A percentile compares a stretch with the other conserved stretches of the same genome.
These are phyloP conservation scores for Solanum hybrid DNA, from an alignment of 305 asterid genomes.

Conservation along the genomic window DNA sequence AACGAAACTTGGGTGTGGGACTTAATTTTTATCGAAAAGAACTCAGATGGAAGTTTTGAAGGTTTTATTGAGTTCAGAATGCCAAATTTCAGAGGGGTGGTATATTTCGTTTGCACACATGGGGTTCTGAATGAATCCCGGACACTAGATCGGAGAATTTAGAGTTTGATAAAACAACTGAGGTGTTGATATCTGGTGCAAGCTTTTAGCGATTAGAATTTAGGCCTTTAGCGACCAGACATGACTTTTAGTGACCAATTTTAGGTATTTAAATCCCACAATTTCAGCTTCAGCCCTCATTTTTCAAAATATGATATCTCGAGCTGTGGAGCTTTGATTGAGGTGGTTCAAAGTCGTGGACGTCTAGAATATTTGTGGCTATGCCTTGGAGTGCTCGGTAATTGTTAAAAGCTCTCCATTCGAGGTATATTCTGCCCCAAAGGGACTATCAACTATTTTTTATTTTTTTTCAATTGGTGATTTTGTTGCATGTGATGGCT, in stretches of 20 bases:
- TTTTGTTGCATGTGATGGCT: neutral
- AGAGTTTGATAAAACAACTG: neutral
- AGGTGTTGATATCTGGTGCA: neutral
- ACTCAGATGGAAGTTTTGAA: neutral
- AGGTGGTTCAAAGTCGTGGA: neutral
- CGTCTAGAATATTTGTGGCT: neutral
- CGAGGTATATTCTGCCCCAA: rapidly evolving
- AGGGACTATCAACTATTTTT: neutral
- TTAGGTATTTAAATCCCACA: too few relatives aligned
- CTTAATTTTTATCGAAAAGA: too few relatives aligned
- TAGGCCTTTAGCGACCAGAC: too few relatives aligned
- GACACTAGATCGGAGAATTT: neutral
- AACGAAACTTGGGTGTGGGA: neutral
- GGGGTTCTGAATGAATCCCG: neutral
- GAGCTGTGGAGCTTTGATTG: too few relatives aligned
- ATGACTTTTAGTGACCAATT: too few relatives aligned
- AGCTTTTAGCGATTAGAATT: neutral
- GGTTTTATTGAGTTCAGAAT: neutral
- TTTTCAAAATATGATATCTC: neutral
- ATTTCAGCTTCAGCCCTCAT: neutral
- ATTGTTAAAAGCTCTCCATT: neutral
- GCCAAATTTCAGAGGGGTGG: neutral
- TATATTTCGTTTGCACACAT: neutral
- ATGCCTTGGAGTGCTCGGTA: neutral
- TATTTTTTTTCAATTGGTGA: too few relatives aligned